These are phyloP conservation scores for Omphalotus olearius DNA, from an alignment of 1,284 basidiomycete genomes.

Conservation along the genomic window DNA sequence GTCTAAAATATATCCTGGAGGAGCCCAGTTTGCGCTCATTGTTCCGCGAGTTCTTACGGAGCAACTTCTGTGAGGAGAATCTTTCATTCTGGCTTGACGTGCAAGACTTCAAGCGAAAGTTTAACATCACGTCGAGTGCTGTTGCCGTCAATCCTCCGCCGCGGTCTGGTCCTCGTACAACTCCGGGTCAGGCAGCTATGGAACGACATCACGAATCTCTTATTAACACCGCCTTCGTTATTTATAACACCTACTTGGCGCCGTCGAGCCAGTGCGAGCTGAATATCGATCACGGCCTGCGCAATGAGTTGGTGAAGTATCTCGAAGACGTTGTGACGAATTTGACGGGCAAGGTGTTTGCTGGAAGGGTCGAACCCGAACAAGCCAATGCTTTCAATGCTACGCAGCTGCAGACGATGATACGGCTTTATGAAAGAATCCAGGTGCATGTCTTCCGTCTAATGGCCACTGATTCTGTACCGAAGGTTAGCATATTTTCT, in stretches of 20 bases:
- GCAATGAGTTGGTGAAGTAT: slow-evolving; percentile 92
- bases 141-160: slow-evolving; percentile 51
- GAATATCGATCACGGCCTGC: slow-evolving; percentile 96
- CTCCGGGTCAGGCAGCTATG: slow-evolving; percentile 86
- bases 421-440: slow-evolving; percentile 92
- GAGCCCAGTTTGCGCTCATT: slow-evolving; percentile 86
- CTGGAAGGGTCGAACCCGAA: slow-evolving; percentile 75
- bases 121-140: slow-evolving; percentile 92
- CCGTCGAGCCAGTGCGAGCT: slow-evolving; percentile 94
- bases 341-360: slow-evolving; percentile 71
- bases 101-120: slow-evolving; percentile 94
- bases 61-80: slow-evolving; percentile 98
- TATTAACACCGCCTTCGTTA: slow-evolving; percentile 91
- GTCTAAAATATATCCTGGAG: slow-evolving; percentile 89
- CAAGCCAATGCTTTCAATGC: slow-evolving; percentile 81
- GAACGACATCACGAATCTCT: slow-evolving; percentile 95
- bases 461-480: slow-evolving; percentile 97
- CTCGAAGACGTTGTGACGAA: slow-evolving; percentile 82
- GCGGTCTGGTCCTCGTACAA: slow-evolving; percentile 41
- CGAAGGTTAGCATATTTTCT: slow-evolving; percentile 59
- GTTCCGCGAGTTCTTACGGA: slow-evolving; percentile 92
- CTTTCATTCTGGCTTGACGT: slow-evolving; percentile 97
- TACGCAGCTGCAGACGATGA: slow-evolving; percentile 92
- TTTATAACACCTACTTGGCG: slow-evolving; percentile 94
- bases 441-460: slow-evolving; percentile 95